Conservation (phyloP, 768 basidiomycete species). For the Phylloporus sp. region DNA sequence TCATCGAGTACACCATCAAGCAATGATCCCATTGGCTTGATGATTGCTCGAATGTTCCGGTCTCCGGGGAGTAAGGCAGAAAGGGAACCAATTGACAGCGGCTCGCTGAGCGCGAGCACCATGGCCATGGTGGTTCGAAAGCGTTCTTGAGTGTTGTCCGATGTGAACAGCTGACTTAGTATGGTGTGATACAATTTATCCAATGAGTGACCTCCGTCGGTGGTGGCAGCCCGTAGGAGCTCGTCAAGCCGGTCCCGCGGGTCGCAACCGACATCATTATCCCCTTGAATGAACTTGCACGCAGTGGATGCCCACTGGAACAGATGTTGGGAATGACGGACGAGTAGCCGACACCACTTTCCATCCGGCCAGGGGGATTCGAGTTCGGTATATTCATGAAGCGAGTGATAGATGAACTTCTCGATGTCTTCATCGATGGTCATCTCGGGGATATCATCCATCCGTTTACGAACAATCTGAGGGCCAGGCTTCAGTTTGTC, state of each 20-base stretch:
- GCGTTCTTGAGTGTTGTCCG: neutral
- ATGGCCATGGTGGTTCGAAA: slow-evolving; percentile 4
- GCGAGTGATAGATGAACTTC: neutral
- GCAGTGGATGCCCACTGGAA: slow-evolving; percentile 7
- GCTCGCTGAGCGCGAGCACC: neutral
- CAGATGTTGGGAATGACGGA: neutral
- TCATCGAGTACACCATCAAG: no score
- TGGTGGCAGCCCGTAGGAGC: neutral
- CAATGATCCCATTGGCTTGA: neutral
- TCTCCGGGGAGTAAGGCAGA: neutral
- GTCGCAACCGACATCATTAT: neutral
- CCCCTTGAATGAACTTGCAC: slow-evolving; percentile 8
- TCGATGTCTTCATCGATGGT: neutral
- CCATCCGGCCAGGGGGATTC: neutral
- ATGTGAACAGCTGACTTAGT: neutral
- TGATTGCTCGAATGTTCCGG: neutral
- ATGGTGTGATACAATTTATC: neutral
- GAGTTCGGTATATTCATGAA: neutral
- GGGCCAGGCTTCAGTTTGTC: slow-evolving; percentile 8
- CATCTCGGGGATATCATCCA: slow-evolving; percentile 4
- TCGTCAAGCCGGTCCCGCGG: neutral
- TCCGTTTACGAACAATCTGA: slow-evolving; percentile 7
- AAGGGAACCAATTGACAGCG: neutral
- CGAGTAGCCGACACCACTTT: neutral
- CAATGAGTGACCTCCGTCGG: neutral